Evolutionary conservation across 352 stramenopile species (phyloP).

Genomic region (Globisporangium heterothallicum): DNA sequence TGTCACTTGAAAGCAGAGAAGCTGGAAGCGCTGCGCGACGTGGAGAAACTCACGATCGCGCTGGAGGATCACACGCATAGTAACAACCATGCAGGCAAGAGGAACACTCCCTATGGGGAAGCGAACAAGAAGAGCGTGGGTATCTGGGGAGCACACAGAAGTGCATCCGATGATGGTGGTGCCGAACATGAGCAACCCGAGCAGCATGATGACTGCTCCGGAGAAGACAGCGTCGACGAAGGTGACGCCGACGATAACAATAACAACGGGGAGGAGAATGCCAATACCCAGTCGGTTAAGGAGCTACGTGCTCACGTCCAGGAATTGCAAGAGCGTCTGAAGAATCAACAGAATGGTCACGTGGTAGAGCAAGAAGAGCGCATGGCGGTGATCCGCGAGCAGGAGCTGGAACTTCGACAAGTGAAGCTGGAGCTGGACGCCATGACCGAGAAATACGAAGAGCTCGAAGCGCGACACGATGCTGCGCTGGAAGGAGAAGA

Average conservation of each 20-base stretch:
- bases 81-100: not conserved
- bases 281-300: not conserved
- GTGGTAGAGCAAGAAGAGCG: conserved; percentile 41
- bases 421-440: conserved; percentile 29
- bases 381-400: conserved; percentile 57
- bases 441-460: conserved; percentile 27
- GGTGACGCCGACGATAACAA: not conserved
- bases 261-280: conserved; percentile 3
- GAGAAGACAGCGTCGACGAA: not conserved
- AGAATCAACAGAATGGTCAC: conserved; percentile 26
- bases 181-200: not conserved
- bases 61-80: conserved; percentile 1
- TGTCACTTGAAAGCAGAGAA: conserved; percentile 76
- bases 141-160: conserved; percentile 3
- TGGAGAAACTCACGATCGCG: conserved; percentile 40
- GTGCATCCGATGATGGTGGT: not conserved
- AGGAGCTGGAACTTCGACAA: conserved; percentile 43
- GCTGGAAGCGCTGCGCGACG: conserved; percentile 37
- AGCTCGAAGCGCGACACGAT: conserved; percentile 3
- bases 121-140: not conserved
- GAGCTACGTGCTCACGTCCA: conserved; percentile 22
- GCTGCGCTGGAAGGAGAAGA: too few relatives aligned
- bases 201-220: not conserved
- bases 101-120: not conserved
- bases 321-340: conserved; percentile 36